Evolutionary conservation across 2,329 filamentous ascomycete genomes (phyloP).

Genomic region (Apiospora malaysiana): DNA sequence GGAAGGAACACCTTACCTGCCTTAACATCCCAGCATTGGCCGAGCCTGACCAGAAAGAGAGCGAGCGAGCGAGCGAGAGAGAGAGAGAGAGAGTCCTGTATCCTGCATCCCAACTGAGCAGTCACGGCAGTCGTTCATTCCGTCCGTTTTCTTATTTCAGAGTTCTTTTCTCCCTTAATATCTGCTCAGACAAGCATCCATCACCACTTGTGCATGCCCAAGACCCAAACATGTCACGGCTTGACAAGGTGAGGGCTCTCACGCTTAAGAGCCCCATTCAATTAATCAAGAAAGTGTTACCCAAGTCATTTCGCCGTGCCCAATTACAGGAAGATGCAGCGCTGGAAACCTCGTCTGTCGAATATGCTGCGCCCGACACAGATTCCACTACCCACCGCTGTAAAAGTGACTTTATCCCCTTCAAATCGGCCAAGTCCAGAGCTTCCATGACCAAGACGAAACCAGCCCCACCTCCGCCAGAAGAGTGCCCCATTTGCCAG

Average conservation of each 20-base stretch:
- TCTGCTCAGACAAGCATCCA: background rate
- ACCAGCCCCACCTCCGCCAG: slow-evolving; percentile 30
- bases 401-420: slow-evolving; percentile 4
- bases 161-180: background rate
- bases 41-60: slow-evolving; percentile 3
- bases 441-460: slow-evolving; percentile 26
- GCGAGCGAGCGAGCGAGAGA: too few species aligned
- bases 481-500: slow-evolving; percentile 51
- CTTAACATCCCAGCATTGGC: background rate
- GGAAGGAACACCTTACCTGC: background rate
- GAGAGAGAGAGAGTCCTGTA: background rate
- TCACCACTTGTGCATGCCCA: background rate
- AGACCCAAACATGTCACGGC: slow-evolving; percentile 13
- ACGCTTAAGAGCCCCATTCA: slow-evolving; percentile 10
- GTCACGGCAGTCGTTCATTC: background rate
- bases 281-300: slow-evolving; percentile 21
- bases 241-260: slow-evolving; percentile 17
- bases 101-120: slow-evolving; percentile 8
- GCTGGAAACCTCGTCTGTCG: slow-evolving; percentile 1
- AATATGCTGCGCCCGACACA: slow-evolving; percentile 15
- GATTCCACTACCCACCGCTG: background rate
- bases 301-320: background rate
- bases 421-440: slow-evolving; percentile 29
- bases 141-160: background rate
- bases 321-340: background rate